A percentile compares a stretch with the other conserved stretches of the same genome.
These are phyloP conservation scores for Penicillium sp. DNA, from an alignment of 2,329 filamentous ascomycete genomes.

Conservation along the genomic window DNA sequence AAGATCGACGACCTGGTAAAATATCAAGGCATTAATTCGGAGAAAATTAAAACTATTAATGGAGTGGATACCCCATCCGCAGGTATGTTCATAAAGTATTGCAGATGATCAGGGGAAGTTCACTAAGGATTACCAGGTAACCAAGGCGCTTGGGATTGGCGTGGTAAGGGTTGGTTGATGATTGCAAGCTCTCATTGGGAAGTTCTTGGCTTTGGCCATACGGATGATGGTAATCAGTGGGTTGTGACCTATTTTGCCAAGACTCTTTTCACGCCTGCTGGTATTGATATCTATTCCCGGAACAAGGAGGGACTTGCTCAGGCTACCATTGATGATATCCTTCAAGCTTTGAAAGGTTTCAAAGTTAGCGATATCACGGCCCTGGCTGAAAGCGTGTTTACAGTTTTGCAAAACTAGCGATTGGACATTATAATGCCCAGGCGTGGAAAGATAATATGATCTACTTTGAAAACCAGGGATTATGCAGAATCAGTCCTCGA, in stretches of 20 bases:
- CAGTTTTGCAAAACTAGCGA: constrained; percentile 11
- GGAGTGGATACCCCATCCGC: constrained; percentile 17
- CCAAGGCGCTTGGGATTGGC: constrained; percentile 67
- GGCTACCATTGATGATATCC: constrained; percentile 11
- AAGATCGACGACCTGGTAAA: constrained; percentile 22
- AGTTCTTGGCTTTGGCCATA: constrained; percentile 29
- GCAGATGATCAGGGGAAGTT: neutral
- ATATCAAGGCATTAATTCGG: constrained; percentile 14
- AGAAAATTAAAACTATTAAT: constrained; percentile 18
- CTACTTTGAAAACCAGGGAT: neutral
- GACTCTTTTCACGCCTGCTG: constrained; percentile 79
- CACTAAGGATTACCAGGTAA: neutral
- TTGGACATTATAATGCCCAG: neutral
- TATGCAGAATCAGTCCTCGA: neutral
- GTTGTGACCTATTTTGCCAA: constrained; percentile 82
- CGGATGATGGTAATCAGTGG: constrained; percentile 56
- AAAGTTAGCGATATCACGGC: constrained; percentile 7
- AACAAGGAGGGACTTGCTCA: constrained; percentile 7
- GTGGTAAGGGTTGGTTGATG: constrained; percentile 71
- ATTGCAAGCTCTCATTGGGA: constrained; percentile 79
- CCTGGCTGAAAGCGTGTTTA: constrained; percentile 12
- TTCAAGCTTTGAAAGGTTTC: constrained; percentile 6
- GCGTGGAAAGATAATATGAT: neutral
- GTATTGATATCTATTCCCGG: constrained; percentile 75
- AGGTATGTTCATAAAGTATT: neutral